phyloP scores from a whole-genome alignment of 1,284 basidiomycete genomes.

The Leccinum brunneo-olivaceum region DNA sequence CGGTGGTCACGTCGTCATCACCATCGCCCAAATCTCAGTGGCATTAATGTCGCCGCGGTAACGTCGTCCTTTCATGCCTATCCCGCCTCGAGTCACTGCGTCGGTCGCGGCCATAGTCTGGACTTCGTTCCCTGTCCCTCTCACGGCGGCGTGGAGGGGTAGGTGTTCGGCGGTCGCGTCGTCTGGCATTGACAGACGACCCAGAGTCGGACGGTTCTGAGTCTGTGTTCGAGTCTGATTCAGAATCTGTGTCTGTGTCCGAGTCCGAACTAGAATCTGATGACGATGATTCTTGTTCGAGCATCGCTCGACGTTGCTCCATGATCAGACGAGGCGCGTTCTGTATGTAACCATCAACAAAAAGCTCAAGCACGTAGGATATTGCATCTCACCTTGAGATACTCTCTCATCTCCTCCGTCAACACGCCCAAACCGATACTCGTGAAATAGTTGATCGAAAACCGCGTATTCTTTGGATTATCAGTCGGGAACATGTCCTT shows the following conservation, averaged over 20 bases:
- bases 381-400: slow-evolving; percentile 66
- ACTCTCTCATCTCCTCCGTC: slow-evolving; percentile 96
- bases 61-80: slow-evolving; percentile 17
- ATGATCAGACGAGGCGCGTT: slow-evolving; percentile 88
- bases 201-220: slow-evolving; percentile 32
- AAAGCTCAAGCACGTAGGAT: neutral
- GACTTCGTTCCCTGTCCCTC: slow-evolving; percentile 16
- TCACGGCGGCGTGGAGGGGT: slow-evolving; percentile 31
- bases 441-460: slow-evolving; percentile 98
- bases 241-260: slow-evolving; percentile 31
- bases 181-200: slow-evolving; percentile 33
- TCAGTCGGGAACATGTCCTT: slow-evolving; percentile 91
- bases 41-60: too few species aligned
- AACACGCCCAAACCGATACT: slow-evolving; percentile 86
- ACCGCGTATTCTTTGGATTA: slow-evolving; percentile 93
- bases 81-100: slow-evolving; percentile 10
- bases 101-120: slow-evolving; percentile 15
- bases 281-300: slow-evolving; percentile 67
- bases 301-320: slow-evolving; percentile 84
- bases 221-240: slow-evolving; percentile 40
- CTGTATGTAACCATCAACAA: slow-evolving; percentile 34
- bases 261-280: slow-evolving; percentile 44
- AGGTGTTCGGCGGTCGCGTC: slow-evolving; percentile 29
- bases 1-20: too few species aligned
- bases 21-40: too few species aligned